These are phyloP conservation scores for Monosporascus sp. DNA, from an alignment of 2,329 filamentous ascomycete genomes.

Conservation along the genomic window DNA sequence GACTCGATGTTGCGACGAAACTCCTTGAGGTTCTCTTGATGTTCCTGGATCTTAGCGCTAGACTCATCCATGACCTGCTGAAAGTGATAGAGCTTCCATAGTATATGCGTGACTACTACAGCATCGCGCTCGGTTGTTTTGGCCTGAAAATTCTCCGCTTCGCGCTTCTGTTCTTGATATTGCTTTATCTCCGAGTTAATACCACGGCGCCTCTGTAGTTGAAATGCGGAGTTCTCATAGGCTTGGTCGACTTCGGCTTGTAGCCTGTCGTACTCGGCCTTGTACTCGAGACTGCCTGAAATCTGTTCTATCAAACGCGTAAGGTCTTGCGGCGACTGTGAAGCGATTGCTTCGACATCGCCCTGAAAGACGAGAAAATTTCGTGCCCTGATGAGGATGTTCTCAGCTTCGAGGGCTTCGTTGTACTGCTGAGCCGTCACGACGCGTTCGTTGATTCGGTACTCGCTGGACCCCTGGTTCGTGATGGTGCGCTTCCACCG, in stretches of 20 bases:
- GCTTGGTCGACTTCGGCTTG: constrained; percentile 82
- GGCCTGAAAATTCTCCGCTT: constrained; percentile 87
- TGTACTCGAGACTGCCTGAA: constrained; percentile 90
- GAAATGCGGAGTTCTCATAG: constrained; percentile 80
- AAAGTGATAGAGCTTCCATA: constrained; percentile 97
- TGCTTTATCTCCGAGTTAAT: constrained; percentile 98
- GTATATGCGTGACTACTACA: constrained; percentile 84
- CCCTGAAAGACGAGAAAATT: constrained; percentile 99
- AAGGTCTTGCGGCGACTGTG: constrained; percentile 88
- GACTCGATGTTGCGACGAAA: constrained; percentile 81
- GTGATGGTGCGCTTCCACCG: constrained; percentile 96
- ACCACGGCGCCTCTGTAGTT: constrained; percentile 80
- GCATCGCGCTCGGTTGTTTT: constrained; percentile 88
- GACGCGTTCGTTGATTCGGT: constrained; percentile 88
- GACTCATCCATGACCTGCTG: constrained; percentile 91
- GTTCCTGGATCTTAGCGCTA: constrained; percentile 80
- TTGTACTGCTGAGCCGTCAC: constrained; percentile 93
- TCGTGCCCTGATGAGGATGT: constrained; percentile 94
- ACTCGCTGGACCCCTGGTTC: constrained; percentile 81
- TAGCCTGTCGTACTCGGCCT: constrained; percentile 87
- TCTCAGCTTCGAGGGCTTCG: constrained; percentile 82
- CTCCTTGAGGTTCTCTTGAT: constrained; percentile 93
- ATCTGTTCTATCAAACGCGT: constrained; percentile 96
- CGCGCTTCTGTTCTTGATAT: constrained; percentile 93
- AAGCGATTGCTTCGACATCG: constrained; percentile 94